Base-by-base conservation (phyloP, 495 filamentous ascomycete genomes). In the Lasiosphaeria miniovina region DNA sequence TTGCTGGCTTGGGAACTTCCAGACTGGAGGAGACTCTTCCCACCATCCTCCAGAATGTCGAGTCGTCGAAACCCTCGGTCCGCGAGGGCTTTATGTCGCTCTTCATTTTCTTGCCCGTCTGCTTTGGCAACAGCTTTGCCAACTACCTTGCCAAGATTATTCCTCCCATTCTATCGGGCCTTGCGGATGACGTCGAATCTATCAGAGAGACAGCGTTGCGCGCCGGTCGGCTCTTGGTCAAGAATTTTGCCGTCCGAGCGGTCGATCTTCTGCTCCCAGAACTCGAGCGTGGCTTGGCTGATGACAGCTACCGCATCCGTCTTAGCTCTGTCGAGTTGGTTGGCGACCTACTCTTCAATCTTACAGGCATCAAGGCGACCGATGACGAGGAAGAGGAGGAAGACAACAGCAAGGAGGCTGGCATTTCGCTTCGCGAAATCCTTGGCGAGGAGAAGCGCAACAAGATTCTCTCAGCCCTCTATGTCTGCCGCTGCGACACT, bases 81-180 rank as follows among this genome's bases (percentile, higher is more conserved):
- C 86, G 94, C 60, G 94, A 98, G 80, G 94, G 94, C 40, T 98
- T 98, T 80, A 98, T 98, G 94, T 96, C 94, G 34, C 82, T 98
- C 45, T 98, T 98, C 76, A 97, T 98, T 63, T 98, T 96, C 81
- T 85, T 98, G 75, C 94, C 94, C 15, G 95, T 95, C 58, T 98
- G 94, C 75, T 98, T 98, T 70, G 94, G 94, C 64, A 98, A 98
- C 80, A 96, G 92, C 77, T 98, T 98, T 71, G 90, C 94, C 61
- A 88, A 89, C 68, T 98, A 98, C 68, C 88, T 98, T 54, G 89
- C 87, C 80, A 90, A 87, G 69, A 96, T 98, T 67, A 97, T 98
- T 68, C 94, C 94, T 3, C 92, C 94, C 4, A 98, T 98, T 65
- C 81, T 98, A 60, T 85, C 90, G 49, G 95, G 95, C 67, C 84